Conservation (phyloP, 345 rosid genomes). For the Linum tenue region DNA sequence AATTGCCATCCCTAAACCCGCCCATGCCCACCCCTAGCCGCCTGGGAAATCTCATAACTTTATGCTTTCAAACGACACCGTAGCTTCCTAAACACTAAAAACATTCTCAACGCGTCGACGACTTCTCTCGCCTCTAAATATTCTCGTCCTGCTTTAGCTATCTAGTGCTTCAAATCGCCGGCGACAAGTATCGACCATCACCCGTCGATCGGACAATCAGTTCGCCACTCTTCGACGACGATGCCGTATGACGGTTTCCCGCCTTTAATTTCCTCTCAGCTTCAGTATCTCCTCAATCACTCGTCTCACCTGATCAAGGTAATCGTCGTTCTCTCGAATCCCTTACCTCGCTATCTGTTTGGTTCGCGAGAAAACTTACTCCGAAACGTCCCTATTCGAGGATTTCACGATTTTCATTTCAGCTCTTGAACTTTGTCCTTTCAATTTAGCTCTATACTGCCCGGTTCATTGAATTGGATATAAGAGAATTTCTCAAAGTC, state of each 20-base stretch:
- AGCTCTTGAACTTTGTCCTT: not conserved
- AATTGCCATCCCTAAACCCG: too few relatives aligned
- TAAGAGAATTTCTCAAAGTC: not conserved
- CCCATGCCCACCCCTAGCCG: too few relatives aligned
- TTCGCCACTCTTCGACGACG: conserved; percentile 1
- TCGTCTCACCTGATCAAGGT: conserved; percentile 57
- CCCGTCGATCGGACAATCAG: not conserved
- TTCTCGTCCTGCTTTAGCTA: not conserved
- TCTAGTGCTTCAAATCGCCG: not conserved
- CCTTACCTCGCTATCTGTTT: not conserved
- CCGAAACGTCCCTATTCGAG: not conserved
- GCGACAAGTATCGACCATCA: not conserved
- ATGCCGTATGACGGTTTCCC: conserved; percentile 67
- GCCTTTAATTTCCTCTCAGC: conserved; percentile 72
- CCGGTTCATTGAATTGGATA: not conserved
- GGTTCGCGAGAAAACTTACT: not conserved
- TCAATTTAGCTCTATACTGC: not conserved
- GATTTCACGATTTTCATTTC: not conserved
- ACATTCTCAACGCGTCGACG: not conserved
- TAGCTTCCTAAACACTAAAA: too few relatives aligned
- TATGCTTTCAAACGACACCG: too few relatives aligned
- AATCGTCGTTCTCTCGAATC: not conserved
- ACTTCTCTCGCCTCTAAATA: not conserved
- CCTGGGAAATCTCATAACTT: too few relatives aligned
- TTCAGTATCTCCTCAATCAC: conserved; percentile 64